Evolutionary conservation across 306 rosid species (phyloP), one percentile per base, ranked within the genome.

Genomic region (Prunus salicina): DNA sequence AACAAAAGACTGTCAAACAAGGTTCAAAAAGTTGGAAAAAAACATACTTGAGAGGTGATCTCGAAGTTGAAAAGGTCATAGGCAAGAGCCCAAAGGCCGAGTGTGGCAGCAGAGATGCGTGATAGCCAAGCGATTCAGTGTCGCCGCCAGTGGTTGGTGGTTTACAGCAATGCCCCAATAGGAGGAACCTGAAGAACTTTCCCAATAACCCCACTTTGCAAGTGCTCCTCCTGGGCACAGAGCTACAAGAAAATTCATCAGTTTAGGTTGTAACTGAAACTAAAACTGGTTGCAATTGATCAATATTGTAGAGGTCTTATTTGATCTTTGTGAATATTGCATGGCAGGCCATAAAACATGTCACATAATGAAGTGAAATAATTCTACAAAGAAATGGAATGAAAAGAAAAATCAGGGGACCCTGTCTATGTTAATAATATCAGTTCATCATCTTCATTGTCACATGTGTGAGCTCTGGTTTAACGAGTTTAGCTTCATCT

Each of bases 41-140:
- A 8, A 25, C 2, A 14, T 53, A 95, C 98, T 97, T 95, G 91
- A 25, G 97, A 87, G 75, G 90, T 92, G 82, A 71, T 90, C 60
- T 90, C 93, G 57, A 92, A 95, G 80, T 90, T 83, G 67, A 86
- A 87, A 87, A 92, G 80, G 82, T 92, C 97, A 5, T 76, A 92
- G 61, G 91, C 88, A 4, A 92, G 92, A 78, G 93, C 95, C 2
- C 92, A 88, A 81, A 92, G 84, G 62, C 92, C 91, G 25, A 77
- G 92, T 61, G 86, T 79, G 78, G 91, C 58, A 11, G 93, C 80
- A 12, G 98, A 81, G 0, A 81, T 86, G 38, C 88, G 16, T 90
- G 91, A 27, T 81, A 90, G 0, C 88, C 88, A 51, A 78, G 80
- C 6, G 84, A 75, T 11, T 84, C 87, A 20, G 86, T 69, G 71